Conservation (phyloP, 805 yeast species). For the Priceomyces medius region DNA sequence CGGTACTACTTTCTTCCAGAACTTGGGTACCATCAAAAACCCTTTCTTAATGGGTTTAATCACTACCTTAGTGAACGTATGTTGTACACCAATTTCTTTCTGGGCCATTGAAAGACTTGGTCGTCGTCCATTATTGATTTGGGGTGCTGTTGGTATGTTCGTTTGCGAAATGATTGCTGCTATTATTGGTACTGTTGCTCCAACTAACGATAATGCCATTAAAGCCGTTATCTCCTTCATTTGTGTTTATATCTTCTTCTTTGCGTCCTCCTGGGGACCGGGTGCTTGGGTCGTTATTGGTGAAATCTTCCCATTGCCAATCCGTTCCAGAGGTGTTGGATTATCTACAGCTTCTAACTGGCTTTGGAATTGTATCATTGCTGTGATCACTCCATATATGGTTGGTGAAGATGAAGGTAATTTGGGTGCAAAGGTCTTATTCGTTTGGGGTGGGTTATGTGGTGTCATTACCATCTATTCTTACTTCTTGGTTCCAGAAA, state of each 20-base stretch:
- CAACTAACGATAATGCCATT: slow-evolving; percentile 30
- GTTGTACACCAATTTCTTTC: slow-evolving; percentile 30
- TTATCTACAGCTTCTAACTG: slow-evolving; percentile 37
- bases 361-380: slow-evolving; percentile 31
- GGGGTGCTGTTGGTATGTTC: slow-evolving; percentile 65
- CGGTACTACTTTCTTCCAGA: slow-evolving; percentile 77
- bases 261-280: slow-evolving; percentile 45
- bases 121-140: slow-evolving; percentile 59
- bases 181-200: slow-evolving; percentile 41
- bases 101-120: slow-evolving; percentile 53
- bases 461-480: slow-evolving; percentile 32
- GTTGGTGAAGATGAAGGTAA: slow-evolving; percentile 40
- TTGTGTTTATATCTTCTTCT: slow-evolving; percentile 40
- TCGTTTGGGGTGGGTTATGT: slow-evolving; percentile 44
- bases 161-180: slow-evolving; percentile 52
- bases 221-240: slow-evolving; percentile 36
- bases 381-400: slow-evolving; percentile 24
- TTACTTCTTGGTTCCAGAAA: slow-evolving; percentile 36
- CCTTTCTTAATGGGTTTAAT: slow-evolving; percentile 40
- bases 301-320: slow-evolving; percentile 36
- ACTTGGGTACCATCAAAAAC: slow-evolving; percentile 45
- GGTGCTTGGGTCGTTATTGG: slow-evolving; percentile 38
- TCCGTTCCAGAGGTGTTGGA: slow-evolving; percentile 36
- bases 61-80: slow-evolving; percentile 8
- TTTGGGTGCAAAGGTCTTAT: slow-evolving; percentile 41